These are phyloP conservation scores for Sicyos baderoa DNA, from an alignment of 306 rosid genomes.

Conservation along the genomic window DNA sequence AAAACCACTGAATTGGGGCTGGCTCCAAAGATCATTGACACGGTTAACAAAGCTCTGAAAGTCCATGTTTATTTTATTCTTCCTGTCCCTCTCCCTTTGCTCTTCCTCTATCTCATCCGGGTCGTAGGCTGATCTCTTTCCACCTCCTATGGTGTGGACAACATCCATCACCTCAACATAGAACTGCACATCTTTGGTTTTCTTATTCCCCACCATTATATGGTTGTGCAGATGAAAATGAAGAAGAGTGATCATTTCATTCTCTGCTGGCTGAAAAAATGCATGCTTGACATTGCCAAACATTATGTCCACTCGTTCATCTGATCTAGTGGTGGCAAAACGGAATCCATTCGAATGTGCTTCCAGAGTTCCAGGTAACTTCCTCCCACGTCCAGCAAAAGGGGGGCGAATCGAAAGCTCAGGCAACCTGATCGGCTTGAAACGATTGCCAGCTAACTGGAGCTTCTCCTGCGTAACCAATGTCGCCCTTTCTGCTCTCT, in stretches of 20 bases:
- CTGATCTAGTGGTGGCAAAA: constrained; percentile 70
- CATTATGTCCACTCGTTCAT: constrained; percentile 82
- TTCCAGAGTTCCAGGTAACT: constrained; percentile 79
- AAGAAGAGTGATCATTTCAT: constrained; percentile 89
- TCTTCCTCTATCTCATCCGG: constrained; percentile 98
- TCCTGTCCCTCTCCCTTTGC: constrained; percentile 86
- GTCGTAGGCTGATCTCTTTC: constrained; percentile 83
- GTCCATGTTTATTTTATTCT: constrained; percentile 76
- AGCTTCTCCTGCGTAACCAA: constrained; percentile 91
- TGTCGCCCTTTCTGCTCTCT: constrained; percentile 95
- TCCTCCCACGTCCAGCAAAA: constrained; percentile 94
- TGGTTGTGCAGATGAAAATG: constrained; percentile 93
- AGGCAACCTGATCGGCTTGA: constrained; percentile 69
- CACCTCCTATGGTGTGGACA: constrained; percentile 83
- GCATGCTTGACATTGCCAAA: constrained; percentile 83
- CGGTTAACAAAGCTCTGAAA: constrained; percentile 83
- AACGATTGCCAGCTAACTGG: constrained; percentile 77
- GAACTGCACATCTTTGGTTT: constrained; percentile 90
- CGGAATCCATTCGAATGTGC: constrained; percentile 90
- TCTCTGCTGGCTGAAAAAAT: constrained; percentile 93
- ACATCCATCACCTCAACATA: constrained; percentile 89
- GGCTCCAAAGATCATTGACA: constrained; percentile 92
- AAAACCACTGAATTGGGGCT: constrained; percentile 65
- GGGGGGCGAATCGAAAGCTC: constrained; percentile 92
- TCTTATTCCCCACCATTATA: constrained; percentile 92